Evolutionary conservation across 768 basidiomycete species (phyloP).

Genomic region (Macrocybe gigantea): DNA sequence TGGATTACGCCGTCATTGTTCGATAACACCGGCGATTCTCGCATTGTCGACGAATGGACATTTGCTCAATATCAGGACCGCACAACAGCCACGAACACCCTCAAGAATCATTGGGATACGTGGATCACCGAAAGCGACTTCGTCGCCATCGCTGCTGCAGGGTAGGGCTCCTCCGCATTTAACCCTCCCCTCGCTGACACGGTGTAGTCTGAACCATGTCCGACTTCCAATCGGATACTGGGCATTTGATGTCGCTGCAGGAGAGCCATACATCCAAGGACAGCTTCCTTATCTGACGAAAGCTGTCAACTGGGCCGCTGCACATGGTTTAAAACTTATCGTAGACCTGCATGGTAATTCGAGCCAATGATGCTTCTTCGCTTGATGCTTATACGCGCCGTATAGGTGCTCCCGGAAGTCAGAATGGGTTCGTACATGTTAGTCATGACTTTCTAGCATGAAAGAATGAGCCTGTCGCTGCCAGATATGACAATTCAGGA

Average conservation of each 20-base stretch:
- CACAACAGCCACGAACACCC: slow-evolving; percentile 38
- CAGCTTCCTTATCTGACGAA: slow-evolving; percentile 65
- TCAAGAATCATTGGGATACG: slow-evolving; percentile 71
- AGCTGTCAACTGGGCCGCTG: slow-evolving; percentile 66
- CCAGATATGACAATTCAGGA: slow-evolving; percentile 80
- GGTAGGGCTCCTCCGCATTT: slow-evolving; percentile 34
- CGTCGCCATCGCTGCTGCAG: slow-evolving; percentile 63
- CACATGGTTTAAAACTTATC: slow-evolving; percentile 72
- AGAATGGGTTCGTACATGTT: slow-evolving; percentile 55
- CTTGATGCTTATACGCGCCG: slow-evolving; percentile 5
- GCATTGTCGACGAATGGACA: slow-evolving; percentile 75
- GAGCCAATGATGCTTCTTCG: neutral
- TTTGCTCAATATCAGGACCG: slow-evolving; percentile 59
- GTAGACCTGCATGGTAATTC: slow-evolving; percentile 61
- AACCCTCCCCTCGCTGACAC: slow-evolving; percentile 1
- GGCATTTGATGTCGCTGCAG: slow-evolving; percentile 76
- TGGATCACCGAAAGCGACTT: slow-evolving; percentile 87
- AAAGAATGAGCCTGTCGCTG: slow-evolving; percentile 3
- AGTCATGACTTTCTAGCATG: neutral
- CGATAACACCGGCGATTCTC: slow-evolving; percentile 53
- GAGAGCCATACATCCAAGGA: slow-evolving; percentile 76
- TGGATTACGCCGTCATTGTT: slow-evolving; percentile 80
- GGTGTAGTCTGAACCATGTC: slow-evolving; percentile 71
- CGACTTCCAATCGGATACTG: slow-evolving; percentile 86
- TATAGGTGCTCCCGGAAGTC: slow-evolving; percentile 71